Evolutionary conservation across 2,329 filamentous ascomycete genomes (phyloP), one percentile per base, ranked within the genome.

Genomic region (Nectriaceae sp.): DNA sequence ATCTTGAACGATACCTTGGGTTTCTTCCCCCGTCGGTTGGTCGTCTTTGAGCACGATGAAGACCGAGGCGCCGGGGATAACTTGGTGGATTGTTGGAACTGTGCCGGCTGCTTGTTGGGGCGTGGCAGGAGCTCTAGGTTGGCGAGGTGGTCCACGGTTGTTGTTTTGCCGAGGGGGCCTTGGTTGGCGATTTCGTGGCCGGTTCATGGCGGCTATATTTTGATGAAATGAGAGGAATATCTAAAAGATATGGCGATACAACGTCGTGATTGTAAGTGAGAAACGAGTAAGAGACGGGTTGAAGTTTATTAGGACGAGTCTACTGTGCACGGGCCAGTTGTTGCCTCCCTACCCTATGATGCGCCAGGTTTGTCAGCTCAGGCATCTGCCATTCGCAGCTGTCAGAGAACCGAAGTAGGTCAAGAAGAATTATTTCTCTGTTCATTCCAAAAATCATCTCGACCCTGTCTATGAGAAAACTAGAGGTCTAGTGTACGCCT

Each of bases 11-110:
- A 76, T 68, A 20, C 89, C 89, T 38, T 76, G 73, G 1, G 90
- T 88, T 59, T 89, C 84, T 39, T 79, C 78, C 5, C 88, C 89
- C 0, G 87, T 90, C 1, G 80, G 80, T 65, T 93, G 89, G 67
- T 93, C 88, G 52, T 79, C 75, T 61, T 93, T 93, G 24, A 91
- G 76, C 1, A 92, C 75, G 46, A 93, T 89, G 41, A 84, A 87
- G 44, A 92, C 89, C 4, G 63, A 54, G 4, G 84, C 80, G 29
- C 87, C 88, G 0, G 78, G 76, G 4, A 79, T 55, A 22, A 89
- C 83, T 53, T 83, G 69, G 11, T 63, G 63, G n/a, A 65, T 67
- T 4, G 66, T 75, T 1, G 79, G 79, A 10, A 82, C 75, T 16
- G 64, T 65, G 18, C 66, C 64, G n/a, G 66, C 52, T 11, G 60